Conservation (phyloP, 805 yeast species). For the Candida morakotiae region DNA sequence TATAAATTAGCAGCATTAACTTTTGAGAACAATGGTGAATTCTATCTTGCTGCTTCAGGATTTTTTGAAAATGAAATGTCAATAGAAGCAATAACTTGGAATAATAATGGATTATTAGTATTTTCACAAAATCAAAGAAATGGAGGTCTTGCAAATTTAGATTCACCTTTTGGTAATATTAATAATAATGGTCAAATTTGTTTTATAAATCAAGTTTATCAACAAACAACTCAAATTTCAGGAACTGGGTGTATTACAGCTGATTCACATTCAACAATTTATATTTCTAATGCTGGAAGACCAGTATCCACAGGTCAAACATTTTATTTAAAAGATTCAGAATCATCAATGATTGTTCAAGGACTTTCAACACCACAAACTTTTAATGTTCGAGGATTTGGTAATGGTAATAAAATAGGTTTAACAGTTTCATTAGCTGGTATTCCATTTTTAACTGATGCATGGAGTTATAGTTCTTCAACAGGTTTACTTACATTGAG, state of each 20-base stretch:
- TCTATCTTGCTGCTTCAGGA: conserved; percentile 21
- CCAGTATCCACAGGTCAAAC: conserved; percentile 13
- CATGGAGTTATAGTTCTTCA: conserved; percentile 8
- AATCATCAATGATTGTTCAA: conserved; percentile 15
- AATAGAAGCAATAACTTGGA: conserved; percentile 12
- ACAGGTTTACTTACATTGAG: conserved; percentile 18
- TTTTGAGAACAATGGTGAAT: conserved; percentile 20
- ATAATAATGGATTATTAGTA: conserved; percentile 16
- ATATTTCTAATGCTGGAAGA: conserved; percentile 11
- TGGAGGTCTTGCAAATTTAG: conserved; percentile 13
- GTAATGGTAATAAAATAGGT: conserved; percentile 20
- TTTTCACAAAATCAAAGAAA: conserved; percentile 11
- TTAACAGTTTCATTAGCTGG: conserved; percentile 9
- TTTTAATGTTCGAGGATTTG: conserved; percentile 21
- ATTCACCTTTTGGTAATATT: conserved; percentile 13
- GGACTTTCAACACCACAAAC: conserved; percentile 13
- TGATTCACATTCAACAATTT: conserved; percentile 13
- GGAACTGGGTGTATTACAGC: conserved; percentile 25
- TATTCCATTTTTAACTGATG: neutral
- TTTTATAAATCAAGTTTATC: conserved; percentile 17
- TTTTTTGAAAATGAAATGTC: conserved; percentile 13
- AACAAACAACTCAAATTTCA: conserved; percentile 16
- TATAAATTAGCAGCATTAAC: conserved; percentile 13
- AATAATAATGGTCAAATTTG: conserved; percentile 25
- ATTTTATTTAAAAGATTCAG: conserved; percentile 14